Evolutionary conservation across 192 early-diverging fungal genomes (phyloP).

Genomic region (Podila verticillata): DNA sequence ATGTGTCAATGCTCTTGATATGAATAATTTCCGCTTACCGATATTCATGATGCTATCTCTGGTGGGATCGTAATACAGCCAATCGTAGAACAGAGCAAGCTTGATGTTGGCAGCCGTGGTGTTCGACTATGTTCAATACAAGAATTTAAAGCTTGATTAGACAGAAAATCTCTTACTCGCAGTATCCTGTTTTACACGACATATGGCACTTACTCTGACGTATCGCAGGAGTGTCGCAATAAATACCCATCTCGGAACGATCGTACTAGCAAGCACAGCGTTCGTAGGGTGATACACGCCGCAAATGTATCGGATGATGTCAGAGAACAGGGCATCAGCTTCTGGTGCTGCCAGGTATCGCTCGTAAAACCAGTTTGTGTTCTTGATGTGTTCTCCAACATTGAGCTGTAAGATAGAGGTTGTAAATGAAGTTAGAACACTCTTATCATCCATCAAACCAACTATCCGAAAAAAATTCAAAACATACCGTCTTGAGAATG

Average conservation of each 20-base stretch:
- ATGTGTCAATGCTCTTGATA: background rate
- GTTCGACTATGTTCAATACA: slow-evolving; percentile 49
- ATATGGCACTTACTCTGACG: slow-evolving; percentile 53
- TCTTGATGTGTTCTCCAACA: slow-evolving; percentile 58
- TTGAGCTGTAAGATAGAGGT: slow-evolving; percentile 44
- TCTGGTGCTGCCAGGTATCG: slow-evolving; percentile 67
- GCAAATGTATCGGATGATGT: slow-evolving; percentile 80
- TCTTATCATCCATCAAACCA: background rate
- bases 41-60: slow-evolving; percentile 80
- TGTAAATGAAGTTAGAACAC: background rate
- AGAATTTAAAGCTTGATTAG: background rate
- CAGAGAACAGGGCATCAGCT: slow-evolving; percentile 67
- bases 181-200: too few relatives aligned
- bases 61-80: slow-evolving; percentile 75
- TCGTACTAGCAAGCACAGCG: slow-evolving; percentile 69
- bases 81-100: slow-evolving; percentile 81
- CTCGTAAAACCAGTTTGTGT: slow-evolving; percentile 74
- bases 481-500: slow-evolving; percentile 69
- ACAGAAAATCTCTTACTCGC: background rate
- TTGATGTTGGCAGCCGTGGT: slow-evolving; percentile 74
- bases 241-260: slow-evolving; percentile 79
- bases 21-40: slow-evolving; percentile 32
- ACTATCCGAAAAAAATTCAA: background rate
- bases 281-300: slow-evolving; percentile 80
- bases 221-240: slow-evolving; percentile 67